These are phyloP conservation scores for Euphorbia schlechtendalii DNA, from an alignment of 441 rosid genomes.

Conservation along the genomic window DNA sequence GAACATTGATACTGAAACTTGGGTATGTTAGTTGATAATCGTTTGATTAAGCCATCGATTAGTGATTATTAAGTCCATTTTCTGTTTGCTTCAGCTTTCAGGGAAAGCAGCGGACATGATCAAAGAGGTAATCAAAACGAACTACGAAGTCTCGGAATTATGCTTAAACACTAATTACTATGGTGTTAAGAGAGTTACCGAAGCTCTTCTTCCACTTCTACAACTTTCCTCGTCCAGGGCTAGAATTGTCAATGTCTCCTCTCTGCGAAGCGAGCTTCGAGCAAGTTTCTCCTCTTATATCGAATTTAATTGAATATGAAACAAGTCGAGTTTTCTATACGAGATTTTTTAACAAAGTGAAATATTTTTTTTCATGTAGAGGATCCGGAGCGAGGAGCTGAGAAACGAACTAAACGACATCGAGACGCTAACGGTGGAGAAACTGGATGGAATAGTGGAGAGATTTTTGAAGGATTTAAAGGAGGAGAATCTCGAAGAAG, in stretches of 20 bases:
- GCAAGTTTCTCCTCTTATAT: slow-evolving; percentile 17
- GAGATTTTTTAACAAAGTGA: no score
- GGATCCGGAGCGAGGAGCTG: slow-evolving; percentile 29
- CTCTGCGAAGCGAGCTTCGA: slow-evolving; percentile 40
- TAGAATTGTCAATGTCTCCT: slow-evolving; percentile 45
- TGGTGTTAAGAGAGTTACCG: slow-evolving; percentile 23
- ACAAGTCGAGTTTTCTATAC: no score
- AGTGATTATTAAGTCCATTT: not conserved
- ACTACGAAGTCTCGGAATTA: slow-evolving; percentile 34
- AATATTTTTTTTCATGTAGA: slow-evolving; percentile 27
- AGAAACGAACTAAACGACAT: slow-evolving; percentile 37
- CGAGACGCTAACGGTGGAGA: slow-evolving; percentile 34
- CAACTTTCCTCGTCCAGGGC: slow-evolving; percentile 42
- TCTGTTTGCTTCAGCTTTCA: slow-evolving; percentile 30
- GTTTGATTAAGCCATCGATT: not conserved
- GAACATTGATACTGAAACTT: slow-evolving; percentile 33
- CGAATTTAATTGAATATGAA: no score
- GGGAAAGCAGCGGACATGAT: slow-evolving; percentile 30
- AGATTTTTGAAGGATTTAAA: slow-evolving; percentile 35
- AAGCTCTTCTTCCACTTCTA: slow-evolving; percentile 40
- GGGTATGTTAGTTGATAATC: slow-evolving; percentile 33
- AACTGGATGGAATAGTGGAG: slow-evolving; percentile 30
- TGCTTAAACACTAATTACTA: slow-evolving; percentile 50
- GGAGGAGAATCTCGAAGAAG: slow-evolving; percentile 33
- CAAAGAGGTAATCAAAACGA: slow-evolving; percentile 28